Evolutionary conservation across 257 asterid species (phyloP).

Genomic region (Oldenlandia corymbosa): DNA sequence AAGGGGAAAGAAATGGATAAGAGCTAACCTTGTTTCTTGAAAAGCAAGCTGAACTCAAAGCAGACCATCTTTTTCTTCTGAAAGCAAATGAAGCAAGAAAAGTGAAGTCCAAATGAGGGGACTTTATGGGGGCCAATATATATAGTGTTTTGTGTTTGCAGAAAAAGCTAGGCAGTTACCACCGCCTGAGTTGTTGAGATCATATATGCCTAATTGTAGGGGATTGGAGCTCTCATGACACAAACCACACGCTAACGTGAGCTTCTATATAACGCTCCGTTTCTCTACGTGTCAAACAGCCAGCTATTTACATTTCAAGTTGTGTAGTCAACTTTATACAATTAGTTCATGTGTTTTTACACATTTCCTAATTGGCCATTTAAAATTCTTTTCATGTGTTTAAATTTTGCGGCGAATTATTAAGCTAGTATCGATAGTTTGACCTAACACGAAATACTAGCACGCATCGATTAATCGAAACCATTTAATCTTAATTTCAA

Average conservation of each 20-base stretch:
- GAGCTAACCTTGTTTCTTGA: slow-evolving; percentile 34
- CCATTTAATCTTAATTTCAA: no score
- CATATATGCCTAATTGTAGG: no score
- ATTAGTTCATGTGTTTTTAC: no score
- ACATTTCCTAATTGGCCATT: no score
- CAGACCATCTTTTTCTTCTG: slow-evolving; percentile 12
- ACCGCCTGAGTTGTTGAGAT: neutral
- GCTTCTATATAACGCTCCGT: slow-evolving; percentile 36
- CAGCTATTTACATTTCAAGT: no score
- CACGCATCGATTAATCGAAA: no score
- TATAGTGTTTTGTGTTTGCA: slow-evolving; percentile 5
- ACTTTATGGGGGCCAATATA: no score
- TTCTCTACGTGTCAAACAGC: slow-evolving; percentile 23
- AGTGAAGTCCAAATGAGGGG: neutral
- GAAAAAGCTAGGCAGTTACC: neutral
- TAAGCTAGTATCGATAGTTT: no score
- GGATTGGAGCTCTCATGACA: slow-evolving; percentile 5
- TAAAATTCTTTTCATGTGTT: no score
- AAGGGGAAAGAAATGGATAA: neutral
- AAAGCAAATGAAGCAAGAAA: slow-evolving; percentile 3
- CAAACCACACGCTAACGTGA: slow-evolving; percentile 21
- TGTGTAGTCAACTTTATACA: no score
- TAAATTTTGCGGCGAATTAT: no score
- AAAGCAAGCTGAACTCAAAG: slow-evolving; percentile 24
- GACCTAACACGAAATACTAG: no score